Evolutionary conservation across 306 rosid species (phyloP).

Genomic region (Argentina anserina): DNA sequence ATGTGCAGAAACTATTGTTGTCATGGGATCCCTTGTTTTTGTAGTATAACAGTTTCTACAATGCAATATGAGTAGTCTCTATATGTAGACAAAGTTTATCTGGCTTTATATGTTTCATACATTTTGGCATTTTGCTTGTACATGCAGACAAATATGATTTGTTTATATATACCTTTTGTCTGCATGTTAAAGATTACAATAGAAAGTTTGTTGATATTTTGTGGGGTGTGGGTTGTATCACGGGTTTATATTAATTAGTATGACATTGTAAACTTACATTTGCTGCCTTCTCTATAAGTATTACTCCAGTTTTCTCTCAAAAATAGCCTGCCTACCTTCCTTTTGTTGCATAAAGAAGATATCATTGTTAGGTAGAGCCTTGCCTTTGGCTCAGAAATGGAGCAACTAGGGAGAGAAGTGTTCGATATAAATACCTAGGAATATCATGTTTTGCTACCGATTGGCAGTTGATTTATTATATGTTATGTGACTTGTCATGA

Average conservation of each 20-base stretch:
- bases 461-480: slow-evolving; percentile 9
- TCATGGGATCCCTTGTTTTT: not conserved
- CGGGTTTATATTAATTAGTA: not conserved
- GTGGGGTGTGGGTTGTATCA: not conserved
- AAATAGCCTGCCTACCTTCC: not conserved
- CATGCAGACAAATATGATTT: not conserved
- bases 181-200: slow-evolving; percentile 3
- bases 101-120: not conserved
- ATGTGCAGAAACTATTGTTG: not conserved
- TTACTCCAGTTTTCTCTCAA: not conserved
- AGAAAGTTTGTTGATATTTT: not conserved
- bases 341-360: not conserved
- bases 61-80: slow-evolving; percentile 2
- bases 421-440: not conserved
- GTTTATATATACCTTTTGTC: slow-evolving; percentile 7
- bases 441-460: not conserved
- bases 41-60: not conserved
- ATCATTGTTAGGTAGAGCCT: not conserved
- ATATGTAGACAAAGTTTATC: slow-evolving; percentile 13
- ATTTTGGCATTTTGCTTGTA: slow-evolving; percentile 15
- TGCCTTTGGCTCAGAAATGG: too few relatives aligned
- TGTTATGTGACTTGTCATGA: slow-evolving; percentile 32
- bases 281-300: not conserved
- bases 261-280: not conserved
- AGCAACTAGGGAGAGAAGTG: not conserved